Conservation (phyloP, 345 rosid genomes). For the Leavenworthia alabamica region DNA sequence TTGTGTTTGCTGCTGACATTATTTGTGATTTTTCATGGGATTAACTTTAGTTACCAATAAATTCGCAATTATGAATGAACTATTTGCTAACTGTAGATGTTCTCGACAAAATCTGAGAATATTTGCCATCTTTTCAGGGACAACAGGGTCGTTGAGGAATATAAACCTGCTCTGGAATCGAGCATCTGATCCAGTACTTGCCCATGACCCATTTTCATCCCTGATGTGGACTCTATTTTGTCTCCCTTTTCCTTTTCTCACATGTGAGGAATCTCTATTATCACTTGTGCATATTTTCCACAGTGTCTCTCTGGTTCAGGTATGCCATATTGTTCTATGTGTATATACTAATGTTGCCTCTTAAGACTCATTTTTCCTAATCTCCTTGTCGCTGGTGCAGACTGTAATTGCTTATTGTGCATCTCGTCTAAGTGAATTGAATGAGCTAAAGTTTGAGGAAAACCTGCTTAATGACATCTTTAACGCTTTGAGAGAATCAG, state of each 20-base stretch:
- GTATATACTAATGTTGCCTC: background rate
- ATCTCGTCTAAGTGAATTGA: conserved; percentile 26
- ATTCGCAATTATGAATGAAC: background rate
- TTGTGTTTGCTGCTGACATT: background rate
- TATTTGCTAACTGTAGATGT: conserved; percentile 11
- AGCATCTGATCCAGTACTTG: conserved; percentile 76
- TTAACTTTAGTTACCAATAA: background rate
- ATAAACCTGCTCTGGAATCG: conserved; percentile 63
- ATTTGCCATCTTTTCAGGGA: conserved; percentile 38
- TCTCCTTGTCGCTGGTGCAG: conserved; percentile 44
- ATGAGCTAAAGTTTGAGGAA: conserved; percentile 32
- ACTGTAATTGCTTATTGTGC: conserved; percentile 50
- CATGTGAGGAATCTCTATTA: conserved; percentile 65
- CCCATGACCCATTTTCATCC: conserved; percentile 89
- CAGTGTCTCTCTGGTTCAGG: conserved; percentile 71
- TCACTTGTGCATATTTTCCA: conserved; percentile 83
- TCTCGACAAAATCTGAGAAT: conserved; percentile 5
- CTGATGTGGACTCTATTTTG: conserved; percentile 93
- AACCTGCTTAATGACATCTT: conserved; percentile 50
- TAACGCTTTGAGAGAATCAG: conserved; percentile 43
- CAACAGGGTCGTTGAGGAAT: conserved; percentile 40
- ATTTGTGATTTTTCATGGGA: conserved; percentile 2
- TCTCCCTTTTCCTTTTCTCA: conserved; percentile 78
- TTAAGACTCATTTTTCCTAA: conserved; percentile 18
- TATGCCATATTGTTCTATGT: conserved; percentile 27